phyloP scores from a whole-genome alignment of 768 basidiomycete genomes.

The Mycena rebaudengoi region DNA sequence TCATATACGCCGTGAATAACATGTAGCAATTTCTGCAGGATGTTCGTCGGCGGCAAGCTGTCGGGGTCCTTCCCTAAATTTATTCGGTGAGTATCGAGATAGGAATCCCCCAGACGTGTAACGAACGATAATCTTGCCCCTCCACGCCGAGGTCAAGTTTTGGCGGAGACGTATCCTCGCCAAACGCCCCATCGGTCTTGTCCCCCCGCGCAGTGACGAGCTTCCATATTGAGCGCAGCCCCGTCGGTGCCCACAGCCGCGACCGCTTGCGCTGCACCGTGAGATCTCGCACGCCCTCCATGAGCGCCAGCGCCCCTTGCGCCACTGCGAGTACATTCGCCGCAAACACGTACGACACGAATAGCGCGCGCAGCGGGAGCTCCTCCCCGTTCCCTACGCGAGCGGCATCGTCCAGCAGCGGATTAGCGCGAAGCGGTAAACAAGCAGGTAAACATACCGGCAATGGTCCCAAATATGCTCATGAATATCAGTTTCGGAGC shows the following conservation, averaged over 20 bases:
- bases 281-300: conserved; percentile 46
- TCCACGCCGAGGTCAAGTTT: conserved; percentile 24
- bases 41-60: conserved; percentile 54
- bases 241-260: conserved; percentile 60
- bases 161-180: conserved; percentile 31
- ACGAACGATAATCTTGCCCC: conserved; percentile 21
- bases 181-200: conserved; percentile 31
- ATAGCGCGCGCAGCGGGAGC: conserved; percentile 51
- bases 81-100: no score
- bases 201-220: conserved; percentile 39
- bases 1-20: conserved; percentile 42
- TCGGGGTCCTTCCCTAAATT: conserved; percentile 48
- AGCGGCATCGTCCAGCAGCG: conserved; percentile 37
- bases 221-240: conserved; percentile 44
- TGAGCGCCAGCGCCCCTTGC: conserved; percentile 44
- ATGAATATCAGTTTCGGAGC: conserved; percentile 54
- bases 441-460: conserved; percentile 19
- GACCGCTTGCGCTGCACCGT: conserved; percentile 46
- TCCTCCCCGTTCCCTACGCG: neutral
- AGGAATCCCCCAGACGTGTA: neutral
- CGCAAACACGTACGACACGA: conserved; percentile 59
- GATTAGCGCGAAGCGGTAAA: neutral
- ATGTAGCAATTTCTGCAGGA: conserved; percentile 48
- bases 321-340: conserved; percentile 51
- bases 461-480: conserved; percentile 57